These are phyloP conservation scores for Claviceps humidiphila DNA, from an alignment of 2,329 filamentous ascomycete genomes.

Conservation along the genomic window DNA sequence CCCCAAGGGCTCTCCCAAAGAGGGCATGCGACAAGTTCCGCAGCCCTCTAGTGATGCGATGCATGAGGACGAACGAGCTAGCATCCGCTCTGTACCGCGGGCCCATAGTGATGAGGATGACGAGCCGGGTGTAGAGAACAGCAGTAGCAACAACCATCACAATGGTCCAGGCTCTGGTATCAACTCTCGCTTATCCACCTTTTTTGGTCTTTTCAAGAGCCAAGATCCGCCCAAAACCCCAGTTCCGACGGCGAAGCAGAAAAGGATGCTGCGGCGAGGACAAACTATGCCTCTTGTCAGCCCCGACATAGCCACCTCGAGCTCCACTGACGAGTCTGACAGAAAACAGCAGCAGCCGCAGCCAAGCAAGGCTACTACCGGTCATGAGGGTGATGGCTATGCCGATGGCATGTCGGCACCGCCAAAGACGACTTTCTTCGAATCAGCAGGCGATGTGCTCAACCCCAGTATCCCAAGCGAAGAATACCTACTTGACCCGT, in stretches of 20 bases:
- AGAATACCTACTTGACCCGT: slow-evolving; percentile 74
- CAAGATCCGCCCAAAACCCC: slow-evolving; percentile 36
- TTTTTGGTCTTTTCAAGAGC: slow-evolving; percentile 64
- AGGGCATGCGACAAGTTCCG: slow-evolving; percentile 46
- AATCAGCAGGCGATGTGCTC: slow-evolving; percentile 83
- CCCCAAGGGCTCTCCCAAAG: slow-evolving; percentile 13
- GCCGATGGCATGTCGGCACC: slow-evolving; percentile 49
- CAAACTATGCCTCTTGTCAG: slow-evolving; percentile 48
- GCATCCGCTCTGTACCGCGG: slow-evolving; percentile 32
- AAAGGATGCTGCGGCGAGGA: slow-evolving; percentile 61
- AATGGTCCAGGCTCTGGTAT: slow-evolving; percentile 12
- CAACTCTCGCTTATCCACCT: slow-evolving; percentile 36
- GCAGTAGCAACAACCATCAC: background rate
- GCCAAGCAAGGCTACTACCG: slow-evolving; percentile 31
- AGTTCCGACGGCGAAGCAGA: slow-evolving; percentile 43
- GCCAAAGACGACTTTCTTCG: slow-evolving; percentile 84
- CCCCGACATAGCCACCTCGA: slow-evolving; percentile 12
- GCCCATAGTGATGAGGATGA: slow-evolving; percentile 17
- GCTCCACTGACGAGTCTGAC: slow-evolving; percentile 6
- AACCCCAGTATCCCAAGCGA: slow-evolving; percentile 75
- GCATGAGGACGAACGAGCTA: slow-evolving; percentile 51
- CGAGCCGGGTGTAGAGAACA: slow-evolving; percentile 15
- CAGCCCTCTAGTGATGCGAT: slow-evolving; percentile 55
- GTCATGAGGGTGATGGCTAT: slow-evolving; percentile 34
- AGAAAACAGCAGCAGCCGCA: slow-evolving; percentile 7